Base-by-base conservation (phyloP, 176 grass and related monocot genomes). In the Lolium rigidum region DNA sequence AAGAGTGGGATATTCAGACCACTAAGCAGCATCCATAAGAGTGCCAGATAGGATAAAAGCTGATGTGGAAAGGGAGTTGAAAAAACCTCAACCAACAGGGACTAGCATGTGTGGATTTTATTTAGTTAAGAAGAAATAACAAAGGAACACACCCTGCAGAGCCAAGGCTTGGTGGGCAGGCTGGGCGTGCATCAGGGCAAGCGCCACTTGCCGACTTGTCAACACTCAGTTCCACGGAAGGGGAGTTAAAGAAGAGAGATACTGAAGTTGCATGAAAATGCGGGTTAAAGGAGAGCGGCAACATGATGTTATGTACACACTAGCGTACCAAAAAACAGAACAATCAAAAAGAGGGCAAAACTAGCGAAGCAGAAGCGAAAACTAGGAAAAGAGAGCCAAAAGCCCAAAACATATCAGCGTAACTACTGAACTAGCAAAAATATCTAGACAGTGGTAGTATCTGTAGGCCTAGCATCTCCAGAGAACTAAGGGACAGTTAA, bases 1-100 rank as follows among this genome's bases (percentile, higher is more conserved):
- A 37, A 14, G 10, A 28, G 43, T 72, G 68, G 61, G 22, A 72
- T 71, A 62, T 18, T 76, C 52, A 54, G 73, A 49, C 46, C 7
- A 74, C 71, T 51, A 75, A 74, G 72, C 72, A 75, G 47, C 13
- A 75, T 51, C 72, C 22, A 75, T 26, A 52, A 70, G 44, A 49
- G 2, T 74, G 46, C 7, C 21, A 50, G 13, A 43, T 43, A 70
- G 67, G 67, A 43, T 41, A 41, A 35, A 69, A 70, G 37, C 7
- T 41, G 65, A 3, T 10, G 28, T 18, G 31, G 7, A 15, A 15
- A 35, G 14, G 25, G 70, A 73, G 41, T 48, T 74, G 21, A 9
- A 51, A 7, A 74, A 50, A 16, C 5, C 24, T 64, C 13, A 13
- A 65, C 25, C 13, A 65, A 65, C 62, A 65, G 62, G 62, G 62